Evolutionary conservation across 306 rosid species (phyloP), one percentile per base, ranked within the genome.

Genomic region (Alnus glutinosa): DNA sequence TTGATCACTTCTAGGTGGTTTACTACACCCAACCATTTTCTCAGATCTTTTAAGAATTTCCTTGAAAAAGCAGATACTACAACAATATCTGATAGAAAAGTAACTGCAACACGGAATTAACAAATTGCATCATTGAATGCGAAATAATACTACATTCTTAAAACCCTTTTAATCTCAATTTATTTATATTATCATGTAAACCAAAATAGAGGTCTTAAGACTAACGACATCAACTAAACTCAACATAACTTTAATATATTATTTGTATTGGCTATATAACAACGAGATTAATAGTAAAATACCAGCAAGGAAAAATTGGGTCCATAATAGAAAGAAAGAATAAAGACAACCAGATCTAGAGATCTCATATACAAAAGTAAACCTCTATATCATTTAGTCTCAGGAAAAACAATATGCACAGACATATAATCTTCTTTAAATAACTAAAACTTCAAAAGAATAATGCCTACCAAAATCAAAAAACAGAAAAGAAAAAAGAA

Each of bases 11-110:
- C 85, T 82, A 5, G 74, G 84, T 7, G 70, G 83, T 36, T 80
- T 89, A 34, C 67, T 87, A 74, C 82, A 34, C 78, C 86, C 89
- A 73, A 86, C 84, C 98, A 94, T 92, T 74, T 78, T 85, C 83
- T 59, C 81, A 81, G 82, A 67, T 76, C 62, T 70, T 72, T 61
- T 13, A 71, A 69, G 68, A 64, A 73, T 77, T 69, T 62, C 89
- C 86, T 80, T 84, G 55, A 84, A 79, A 67, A 54, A 63, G 80
- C 70, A 77, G 78, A 75, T 71, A 78, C 63, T 55, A 49, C 30
- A 69, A 66, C 74, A 78, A 82, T 77, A 77, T 54, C 88, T 75
- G 85, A 79, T 42, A 81, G 66, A 28, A 76, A 73, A 82, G 59
- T 76, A 77, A 55, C 95, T 87, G 87, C 76, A 55, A 76, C 81